phyloP scores from a whole-genome alignment of 2,329 filamentous ascomycete genomes.

The Apiospora hydei region DNA sequence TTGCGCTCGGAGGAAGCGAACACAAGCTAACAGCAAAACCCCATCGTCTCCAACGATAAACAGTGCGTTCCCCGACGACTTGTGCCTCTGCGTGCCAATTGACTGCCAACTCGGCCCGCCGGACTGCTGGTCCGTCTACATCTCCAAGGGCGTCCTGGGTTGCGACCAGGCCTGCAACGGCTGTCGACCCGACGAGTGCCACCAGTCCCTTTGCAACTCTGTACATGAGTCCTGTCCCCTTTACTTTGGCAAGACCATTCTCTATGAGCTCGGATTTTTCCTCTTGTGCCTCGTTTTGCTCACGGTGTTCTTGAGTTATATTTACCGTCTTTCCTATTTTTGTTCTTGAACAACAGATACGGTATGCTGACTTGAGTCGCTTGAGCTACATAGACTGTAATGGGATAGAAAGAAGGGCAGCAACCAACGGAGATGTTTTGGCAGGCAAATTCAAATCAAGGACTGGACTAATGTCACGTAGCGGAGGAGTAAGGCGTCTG shows the following conservation, averaged over 20 bases:
- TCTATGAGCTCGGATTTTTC: no score
- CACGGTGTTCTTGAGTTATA: no score
- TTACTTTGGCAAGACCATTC: no score
- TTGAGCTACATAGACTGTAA: no score
- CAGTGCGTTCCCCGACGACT: background rate
- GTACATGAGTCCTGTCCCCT: background rate
- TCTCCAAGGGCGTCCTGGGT: background rate
- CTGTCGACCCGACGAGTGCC: background rate
- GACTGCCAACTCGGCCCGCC: background rate
- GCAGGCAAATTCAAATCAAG: no score
- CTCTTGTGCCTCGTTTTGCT: no score
- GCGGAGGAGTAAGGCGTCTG: background rate
- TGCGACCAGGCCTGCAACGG: background rate
- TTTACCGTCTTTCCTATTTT: background rate
- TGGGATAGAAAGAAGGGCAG: no score
- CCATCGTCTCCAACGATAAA: background rate
- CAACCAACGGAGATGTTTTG: no score
- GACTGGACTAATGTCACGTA: background rate
- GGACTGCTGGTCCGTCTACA: background rate
- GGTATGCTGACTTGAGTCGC: no score
- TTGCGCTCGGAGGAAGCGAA: no score
- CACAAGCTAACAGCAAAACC: no score
- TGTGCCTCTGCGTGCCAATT: background rate
- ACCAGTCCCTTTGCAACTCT: background rate
- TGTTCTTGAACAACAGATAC: no score